Base-by-base conservation (phyloP, 306 rosid genomes). In the Cicer pinnatifidum region DNA sequence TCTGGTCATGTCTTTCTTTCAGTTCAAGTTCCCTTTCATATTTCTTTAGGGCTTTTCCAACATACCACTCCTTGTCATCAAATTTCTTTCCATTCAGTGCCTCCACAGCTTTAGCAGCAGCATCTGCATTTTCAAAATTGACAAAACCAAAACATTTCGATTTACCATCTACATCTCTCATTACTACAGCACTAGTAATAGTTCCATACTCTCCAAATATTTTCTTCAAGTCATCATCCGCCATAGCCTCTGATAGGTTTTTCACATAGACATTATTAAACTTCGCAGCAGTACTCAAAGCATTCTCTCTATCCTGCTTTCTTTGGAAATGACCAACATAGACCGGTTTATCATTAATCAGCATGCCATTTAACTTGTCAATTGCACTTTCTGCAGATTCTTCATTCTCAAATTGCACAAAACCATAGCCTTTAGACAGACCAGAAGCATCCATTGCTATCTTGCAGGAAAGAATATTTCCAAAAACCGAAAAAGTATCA, bases 121-220 rank as follows among this genome's bases (percentile, higher is more conserved):
- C 92, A 47, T 86, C 90, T 28, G 89, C 81, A 58, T 81, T 77
- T 41, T 87, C 97, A 81, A 85, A 87, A 71, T 89, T 87, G 47
- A 91, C 92, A 77, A 89, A 91, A 53, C 97, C 95, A 71, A 91
- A 91, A 72, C 89, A 86, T 80, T 79, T 91, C 1, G 91, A 89
- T 78, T 77, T 86, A 11, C 95, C 97, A 72, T 87, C 92, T 6
- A 45, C 88, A 47, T 84, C 94, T 80, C 89, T 85, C 93, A 86
- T 90, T 52, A 90, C 71, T 44, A 84, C 82, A 75, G 83, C 83
- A 75, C 88, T 84, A 17, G 85, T 84, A 53, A 84, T 84, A 12
- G 82, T 75, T 2, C 88, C 88, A 78, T 69, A 71, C 45, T 84
- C 88, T 20, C 83, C 85, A 75, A 84, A 84, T 65, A 8, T 4